Evolutionary conservation across 2,329 filamentous ascomycete genomes (phyloP).

Genomic region (Xylariaceae sp.): DNA sequence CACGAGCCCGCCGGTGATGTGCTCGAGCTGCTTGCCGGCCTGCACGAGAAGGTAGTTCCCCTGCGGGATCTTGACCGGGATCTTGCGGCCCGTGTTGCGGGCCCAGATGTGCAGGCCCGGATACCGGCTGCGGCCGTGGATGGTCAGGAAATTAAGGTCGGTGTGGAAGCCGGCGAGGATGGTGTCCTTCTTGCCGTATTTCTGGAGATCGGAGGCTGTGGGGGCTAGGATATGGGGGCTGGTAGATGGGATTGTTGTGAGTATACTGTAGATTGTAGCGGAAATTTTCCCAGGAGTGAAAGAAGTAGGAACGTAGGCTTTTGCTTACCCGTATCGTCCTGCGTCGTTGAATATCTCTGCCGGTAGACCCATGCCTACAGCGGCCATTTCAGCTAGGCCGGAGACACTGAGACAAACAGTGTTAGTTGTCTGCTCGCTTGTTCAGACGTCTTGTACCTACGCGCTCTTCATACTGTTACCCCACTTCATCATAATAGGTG

Average conservation of each 20-base stretch:
- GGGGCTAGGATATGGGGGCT: conserved; percentile 68
- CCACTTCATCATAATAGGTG: conserved; percentile 62
- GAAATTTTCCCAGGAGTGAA: neutral
- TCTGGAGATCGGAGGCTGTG: conserved; percentile 63
- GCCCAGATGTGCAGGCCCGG: conserved; percentile 69
- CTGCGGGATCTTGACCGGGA: conserved; percentile 63
- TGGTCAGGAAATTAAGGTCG: conserved; percentile 70
- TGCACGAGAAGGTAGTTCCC: conserved; percentile 67
- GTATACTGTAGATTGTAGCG: neutral
- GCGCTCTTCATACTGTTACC: conserved; percentile 66
- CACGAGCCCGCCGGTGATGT: conserved; percentile 65
- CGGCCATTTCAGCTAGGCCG: conserved; percentile 65
- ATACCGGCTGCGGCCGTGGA: conserved; percentile 68
- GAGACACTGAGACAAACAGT: conserved; percentile 46
- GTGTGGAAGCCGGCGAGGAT: conserved; percentile 70
- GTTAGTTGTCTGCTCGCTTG: conserved; percentile 6
- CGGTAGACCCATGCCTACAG: conserved; percentile 61
- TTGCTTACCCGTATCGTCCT: conserved; percentile 59
- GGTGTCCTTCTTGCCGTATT: conserved; percentile 60
- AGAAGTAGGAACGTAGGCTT: neutral
- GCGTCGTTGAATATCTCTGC: conserved; percentile 60
- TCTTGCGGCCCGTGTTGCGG: conserved; percentile 65
- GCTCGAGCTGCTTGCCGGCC: conserved; percentile 68
- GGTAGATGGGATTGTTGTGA: neutral
- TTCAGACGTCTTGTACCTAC: conserved; percentile 46